Evolutionary conservation across 331 rosid genomes (phyloP).

Genomic region (Malus hybrid): DNA sequence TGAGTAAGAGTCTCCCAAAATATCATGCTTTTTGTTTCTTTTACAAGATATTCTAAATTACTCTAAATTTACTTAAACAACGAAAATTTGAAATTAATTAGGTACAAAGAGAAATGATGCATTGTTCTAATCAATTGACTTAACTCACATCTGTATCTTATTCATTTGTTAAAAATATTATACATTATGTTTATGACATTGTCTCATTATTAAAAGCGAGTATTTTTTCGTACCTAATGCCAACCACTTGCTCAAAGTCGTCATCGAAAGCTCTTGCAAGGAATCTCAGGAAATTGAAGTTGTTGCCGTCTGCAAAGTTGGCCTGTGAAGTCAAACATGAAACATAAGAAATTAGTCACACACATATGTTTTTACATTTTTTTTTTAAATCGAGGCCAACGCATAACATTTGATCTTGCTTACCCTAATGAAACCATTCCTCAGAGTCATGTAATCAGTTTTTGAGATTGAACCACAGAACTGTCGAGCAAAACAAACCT

Average conservation of each 20-base stretch:
- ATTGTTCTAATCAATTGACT: too few species aligned
- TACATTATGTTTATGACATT: too few species aligned
- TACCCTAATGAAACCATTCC: constrained; percentile 59
- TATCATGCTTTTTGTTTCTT: too few species aligned
- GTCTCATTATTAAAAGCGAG: background rate
- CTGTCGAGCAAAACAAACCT: constrained; percentile 53
- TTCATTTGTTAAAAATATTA: too few species aligned
- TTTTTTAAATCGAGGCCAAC: too few species aligned
- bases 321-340: constrained; percentile 30
- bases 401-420: background rate
- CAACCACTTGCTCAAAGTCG: constrained; percentile 55
- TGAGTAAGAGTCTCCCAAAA: too few species aligned
- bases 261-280: constrained; percentile 50
- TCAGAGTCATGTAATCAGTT: constrained; percentile 55
- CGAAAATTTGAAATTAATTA: too few species aligned
- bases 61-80: too few species aligned
- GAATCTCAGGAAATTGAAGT: constrained; percentile 54
- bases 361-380: too few species aligned
- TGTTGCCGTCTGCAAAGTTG: constrained; percentile 35
- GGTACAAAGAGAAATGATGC: too few species aligned
- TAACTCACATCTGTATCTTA: too few species aligned
- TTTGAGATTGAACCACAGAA: constrained; percentile 49
- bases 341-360: background rate
- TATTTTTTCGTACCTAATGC: constrained; percentile 26
- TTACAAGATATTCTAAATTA: too few species aligned